Evolutionary conservation across 192 early-diverging fungal species (phyloP).

Genomic region (Coemansia sp.): DNA sequence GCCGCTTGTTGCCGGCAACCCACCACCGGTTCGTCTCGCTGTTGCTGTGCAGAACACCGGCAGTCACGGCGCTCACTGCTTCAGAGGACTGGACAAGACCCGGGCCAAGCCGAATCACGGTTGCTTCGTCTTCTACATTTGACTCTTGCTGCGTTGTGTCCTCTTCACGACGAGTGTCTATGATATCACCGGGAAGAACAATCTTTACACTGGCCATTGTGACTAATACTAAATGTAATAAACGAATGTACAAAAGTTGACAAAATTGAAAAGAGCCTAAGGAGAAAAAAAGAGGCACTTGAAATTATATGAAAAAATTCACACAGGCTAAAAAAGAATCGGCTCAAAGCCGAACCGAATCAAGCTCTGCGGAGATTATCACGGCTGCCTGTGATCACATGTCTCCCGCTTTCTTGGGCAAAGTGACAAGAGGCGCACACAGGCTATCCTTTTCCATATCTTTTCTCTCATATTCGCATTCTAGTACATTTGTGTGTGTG

Average conservation of each 20-base stretch:
- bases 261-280: background rate
- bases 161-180: conserved; percentile 32
- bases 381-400: background rate
- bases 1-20: conserved; percentile 81
- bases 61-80: conserved; percentile 67
- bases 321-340: background rate
- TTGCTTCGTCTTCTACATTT: conserved; percentile 25
- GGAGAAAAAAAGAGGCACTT: background rate
- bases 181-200: conserved; percentile 46
- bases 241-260: conserved; percentile 4
- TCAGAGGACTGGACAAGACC: conserved; percentile 76
- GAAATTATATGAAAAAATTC: background rate
- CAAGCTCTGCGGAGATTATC: background rate
- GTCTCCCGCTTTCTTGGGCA: too few species aligned
- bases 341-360: conserved; percentile 8
- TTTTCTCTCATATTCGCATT: background rate
- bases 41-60: conserved; percentile 71
- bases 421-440: too few species aligned
- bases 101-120: conserved; percentile 75
- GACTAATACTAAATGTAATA: background rate
- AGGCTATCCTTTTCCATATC: background rate
- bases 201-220: conserved; percentile 35
- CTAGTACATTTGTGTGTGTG: conserved; percentile 11
- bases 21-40: conserved; percentile 68
- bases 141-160: conserved; percentile 1